Evolutionary conservation across 164 flowering plant genomes (phyloP).

Genomic region (Dillenia turbinata): DNA sequence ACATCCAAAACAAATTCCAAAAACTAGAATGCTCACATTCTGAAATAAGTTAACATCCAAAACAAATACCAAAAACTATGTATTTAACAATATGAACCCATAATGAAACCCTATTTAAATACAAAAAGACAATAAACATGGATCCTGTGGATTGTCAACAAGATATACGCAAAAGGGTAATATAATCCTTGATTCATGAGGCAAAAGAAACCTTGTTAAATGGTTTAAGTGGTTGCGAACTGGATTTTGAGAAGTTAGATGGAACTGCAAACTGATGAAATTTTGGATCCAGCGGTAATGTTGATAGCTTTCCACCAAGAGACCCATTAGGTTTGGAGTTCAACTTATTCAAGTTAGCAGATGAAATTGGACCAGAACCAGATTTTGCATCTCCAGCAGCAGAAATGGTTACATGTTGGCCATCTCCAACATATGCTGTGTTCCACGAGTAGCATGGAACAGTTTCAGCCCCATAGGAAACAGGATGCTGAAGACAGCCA

Average conservation of each 20-base stretch:
- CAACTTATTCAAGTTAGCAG: conserved; percentile 21
- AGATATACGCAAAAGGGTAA: no score
- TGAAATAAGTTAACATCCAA: no score
- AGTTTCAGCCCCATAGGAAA: conserved; percentile 32
- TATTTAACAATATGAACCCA: no score
- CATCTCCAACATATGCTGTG: conserved; percentile 21
- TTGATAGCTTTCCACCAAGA: conserved; percentile 13
- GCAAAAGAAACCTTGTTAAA: conserved; percentile 31
- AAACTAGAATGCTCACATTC: no score
- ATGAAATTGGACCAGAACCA: conserved; percentile 18
- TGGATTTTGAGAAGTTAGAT: conserved; percentile 22
- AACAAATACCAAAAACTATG: no score
- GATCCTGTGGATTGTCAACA: no score
- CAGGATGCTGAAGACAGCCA: conserved; percentile 26
- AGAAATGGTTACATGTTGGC: conserved; percentile 15
- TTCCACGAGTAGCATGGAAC: conserved; percentile 28
- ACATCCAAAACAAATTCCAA: no score
- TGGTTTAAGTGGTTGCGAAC: conserved; percentile 19
- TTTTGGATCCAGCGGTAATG: conserved; percentile 13
- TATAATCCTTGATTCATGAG: no score
- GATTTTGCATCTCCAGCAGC: conserved; percentile 18
- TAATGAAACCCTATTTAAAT: no score
- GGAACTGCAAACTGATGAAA: conserved; percentile 9
- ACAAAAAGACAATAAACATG: no score
- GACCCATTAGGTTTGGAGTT: conserved; percentile 24